These are phyloP conservation scores for Yamadazyma scolyti DNA, from an alignment of 805 yeast genomes.

Conservation along the genomic window DNA sequence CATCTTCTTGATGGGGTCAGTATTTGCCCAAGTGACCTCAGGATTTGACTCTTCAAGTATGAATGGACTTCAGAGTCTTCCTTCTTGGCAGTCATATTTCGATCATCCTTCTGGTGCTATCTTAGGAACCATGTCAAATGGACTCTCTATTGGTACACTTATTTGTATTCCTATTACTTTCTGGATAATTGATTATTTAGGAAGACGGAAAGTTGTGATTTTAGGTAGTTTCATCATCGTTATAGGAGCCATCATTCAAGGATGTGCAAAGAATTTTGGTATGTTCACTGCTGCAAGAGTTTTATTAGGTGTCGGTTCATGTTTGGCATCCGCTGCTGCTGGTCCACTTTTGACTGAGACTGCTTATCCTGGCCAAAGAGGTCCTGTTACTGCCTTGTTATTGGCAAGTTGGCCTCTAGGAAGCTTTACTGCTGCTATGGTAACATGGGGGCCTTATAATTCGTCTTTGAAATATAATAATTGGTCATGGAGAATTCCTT, in stretches of 20 bases:
- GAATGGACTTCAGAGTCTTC: conserved; percentile 18
- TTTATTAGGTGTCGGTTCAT: conserved; percentile 43
- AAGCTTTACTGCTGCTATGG: conserved; percentile 48
- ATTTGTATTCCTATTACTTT: conserved; percentile 8
- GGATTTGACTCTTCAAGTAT: conserved; percentile 19
- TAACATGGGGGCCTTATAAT: conserved; percentile 33
- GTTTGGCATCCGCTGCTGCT: conserved; percentile 37
- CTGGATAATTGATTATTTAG: conserved; percentile 13
- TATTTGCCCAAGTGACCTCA: conserved; percentile 9
- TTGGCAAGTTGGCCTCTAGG: conserved; percentile 51
- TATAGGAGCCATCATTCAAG: conserved; percentile 23
- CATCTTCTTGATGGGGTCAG: conserved; percentile 6
- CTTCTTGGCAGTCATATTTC: conserved; percentile 15
- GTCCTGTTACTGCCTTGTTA: conserved; percentile 37
- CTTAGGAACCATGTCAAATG: conserved; percentile 32
- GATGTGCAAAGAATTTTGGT: conserved; percentile 14
- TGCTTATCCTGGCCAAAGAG: conserved; percentile 40
- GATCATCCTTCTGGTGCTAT: conserved; percentile 30
- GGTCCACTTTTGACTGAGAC: conserved; percentile 48
- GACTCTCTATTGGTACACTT: conserved; percentile 18
- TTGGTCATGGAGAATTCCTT: conserved; percentile 53
- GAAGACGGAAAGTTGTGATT: conserved; percentile 27
- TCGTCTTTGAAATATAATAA: conserved; percentile 8
- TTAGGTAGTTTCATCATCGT: conserved; percentile 17
- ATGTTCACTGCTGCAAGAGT: conserved; percentile 30